Percentiles rank a stretch among this genome's conserved stretches.
phyloP scores from a whole-genome alignment of 75 land plant genomes.

The Cryptomeria japonica region DNA sequence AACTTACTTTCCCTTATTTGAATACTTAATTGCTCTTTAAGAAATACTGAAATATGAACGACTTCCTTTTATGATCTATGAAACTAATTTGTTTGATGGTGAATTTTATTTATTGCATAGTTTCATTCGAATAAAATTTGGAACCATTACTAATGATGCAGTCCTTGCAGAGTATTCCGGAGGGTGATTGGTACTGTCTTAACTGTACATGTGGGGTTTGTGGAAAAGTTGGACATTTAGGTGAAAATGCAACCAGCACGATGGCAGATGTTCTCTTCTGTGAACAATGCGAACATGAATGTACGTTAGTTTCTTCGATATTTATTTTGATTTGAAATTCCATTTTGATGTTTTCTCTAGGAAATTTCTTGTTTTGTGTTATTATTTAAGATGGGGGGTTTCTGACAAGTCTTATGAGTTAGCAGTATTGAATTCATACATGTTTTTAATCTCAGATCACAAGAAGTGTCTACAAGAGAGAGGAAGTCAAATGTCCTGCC shows the following conservation, averaged over 20 bases:
- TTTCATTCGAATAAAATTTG: not conserved
- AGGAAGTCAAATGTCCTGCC: not conserved
- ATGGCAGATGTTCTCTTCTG: constrained; percentile 29
- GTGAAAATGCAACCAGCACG: constrained; percentile 2
- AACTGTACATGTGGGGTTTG: constrained; percentile 70
- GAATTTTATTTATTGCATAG: not conserved
- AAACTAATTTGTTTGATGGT: not conserved
- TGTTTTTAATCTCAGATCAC: constrained; percentile 21
- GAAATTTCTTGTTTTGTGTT: not conserved
- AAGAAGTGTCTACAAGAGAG: constrained; percentile 10
- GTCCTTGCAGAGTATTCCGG: constrained; percentile 62
- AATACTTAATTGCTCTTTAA: not conserved
- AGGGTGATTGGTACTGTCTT: constrained; percentile 88
- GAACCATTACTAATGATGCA: not conserved
- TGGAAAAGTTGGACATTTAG: constrained; percentile 18
- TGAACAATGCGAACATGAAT: constrained; percentile 67
- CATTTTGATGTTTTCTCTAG: not conserved
- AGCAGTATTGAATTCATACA: not conserved
- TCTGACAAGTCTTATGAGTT: not conserved
- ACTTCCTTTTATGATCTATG: not conserved
- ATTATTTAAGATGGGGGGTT: not conserved
- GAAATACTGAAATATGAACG: not conserved
- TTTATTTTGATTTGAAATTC: not conserved
- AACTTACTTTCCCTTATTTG: not conserved
- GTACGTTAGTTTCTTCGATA: constrained; percentile 26